Percentiles rank a stretch among this genome's conserved stretches.
Conservation (phyloP, 225 moss, liverwort and hornwort species). For the Takakia lepidozioides region DNA sequence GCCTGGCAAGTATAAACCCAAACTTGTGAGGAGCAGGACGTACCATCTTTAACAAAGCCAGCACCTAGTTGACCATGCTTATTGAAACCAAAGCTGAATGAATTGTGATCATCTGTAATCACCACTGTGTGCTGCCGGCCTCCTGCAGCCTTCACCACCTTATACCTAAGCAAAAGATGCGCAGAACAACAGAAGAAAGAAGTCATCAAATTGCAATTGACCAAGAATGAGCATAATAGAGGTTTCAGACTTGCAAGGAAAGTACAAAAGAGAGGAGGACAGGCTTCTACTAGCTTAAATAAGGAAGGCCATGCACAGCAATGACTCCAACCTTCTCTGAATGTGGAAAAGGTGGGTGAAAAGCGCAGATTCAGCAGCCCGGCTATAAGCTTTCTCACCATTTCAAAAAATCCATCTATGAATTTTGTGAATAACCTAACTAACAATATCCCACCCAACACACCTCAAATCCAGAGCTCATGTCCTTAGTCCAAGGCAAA, state of each 20-base stretch:
- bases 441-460: too few relatives aligned
- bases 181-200: constrained; percentile 1
- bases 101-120: constrained; percentile 55
- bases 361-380: constrained; percentile 3
- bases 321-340: too few relatives aligned
- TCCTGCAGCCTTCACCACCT: constrained; percentile 73
- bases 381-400: too few relatives aligned
- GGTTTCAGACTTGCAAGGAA: too few relatives aligned
- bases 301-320: too few relatives aligned
- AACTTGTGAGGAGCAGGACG: constrained; percentile 12
- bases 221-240: too few relatives aligned
- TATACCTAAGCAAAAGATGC: constrained; percentile 44
- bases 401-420: constrained; percentile 1
- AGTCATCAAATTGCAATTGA: too few relatives aligned
- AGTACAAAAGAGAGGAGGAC: too few relatives aligned
- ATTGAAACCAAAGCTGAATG: constrained; percentile 86
- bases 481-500: too few relatives aligned
- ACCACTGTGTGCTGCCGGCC: constrained; percentile 81
- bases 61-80: constrained; percentile 90
- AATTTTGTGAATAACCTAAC: constrained; percentile 1
- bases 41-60: constrained; percentile 86
- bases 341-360: too few relatives aligned
- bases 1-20: not conserved
- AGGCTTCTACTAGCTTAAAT: too few relatives aligned
- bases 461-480: too few relatives aligned